Percentiles rank a stretch among this genome's conserved stretches.
phyloP scores from a whole-genome alignment of 1,139 yeast genomes.

The Blastobotrys capitulatus region DNA sequence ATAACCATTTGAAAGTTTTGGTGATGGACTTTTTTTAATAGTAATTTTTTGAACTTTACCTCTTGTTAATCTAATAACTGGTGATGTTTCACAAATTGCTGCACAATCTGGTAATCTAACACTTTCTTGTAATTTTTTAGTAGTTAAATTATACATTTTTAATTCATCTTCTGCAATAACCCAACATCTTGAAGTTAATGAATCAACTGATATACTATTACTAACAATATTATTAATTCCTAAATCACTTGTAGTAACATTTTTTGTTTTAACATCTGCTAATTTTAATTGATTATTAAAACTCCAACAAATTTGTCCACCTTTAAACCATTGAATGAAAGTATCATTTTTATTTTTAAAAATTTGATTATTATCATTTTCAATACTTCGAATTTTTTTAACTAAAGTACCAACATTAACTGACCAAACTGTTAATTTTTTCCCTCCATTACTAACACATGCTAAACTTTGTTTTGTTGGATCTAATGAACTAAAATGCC shows the following conservation, averaged over 20 bases:
- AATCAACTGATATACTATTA: neutral
- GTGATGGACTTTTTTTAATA: conserved; percentile 6
- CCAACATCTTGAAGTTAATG: conserved; percentile 8
- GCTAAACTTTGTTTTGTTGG: conserved; percentile 4
- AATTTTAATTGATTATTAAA: neutral
- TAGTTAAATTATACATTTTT: conserved; percentile 1
- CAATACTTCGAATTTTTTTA: conserved; percentile 4
- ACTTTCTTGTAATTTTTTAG: conserved; percentile 4
- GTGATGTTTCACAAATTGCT: conserved; percentile 1
- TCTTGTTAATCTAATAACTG: conserved; percentile 4
- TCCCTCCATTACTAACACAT: neutral
- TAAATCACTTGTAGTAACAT: neutral
- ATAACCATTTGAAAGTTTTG: neutral
- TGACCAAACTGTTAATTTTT: conserved; percentile 5
- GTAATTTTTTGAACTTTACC: conserved; percentile 9
- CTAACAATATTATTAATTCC: neutral
- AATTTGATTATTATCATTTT: neutral
- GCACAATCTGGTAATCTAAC: conserved; percentile 6
- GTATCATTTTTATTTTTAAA: neutral
- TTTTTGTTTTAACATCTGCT: conserved; percentile 7
- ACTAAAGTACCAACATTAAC: conserved; percentile 2
- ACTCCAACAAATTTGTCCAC: conserved; percentile 5
- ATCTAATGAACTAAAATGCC: conserved; percentile 10
- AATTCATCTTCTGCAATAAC: conserved; percentile 3
- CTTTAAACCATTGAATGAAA: conserved; percentile 9